Evolutionary conservation across 805 yeast species (phyloP).

Genomic region (Candida michaelii): DNA sequence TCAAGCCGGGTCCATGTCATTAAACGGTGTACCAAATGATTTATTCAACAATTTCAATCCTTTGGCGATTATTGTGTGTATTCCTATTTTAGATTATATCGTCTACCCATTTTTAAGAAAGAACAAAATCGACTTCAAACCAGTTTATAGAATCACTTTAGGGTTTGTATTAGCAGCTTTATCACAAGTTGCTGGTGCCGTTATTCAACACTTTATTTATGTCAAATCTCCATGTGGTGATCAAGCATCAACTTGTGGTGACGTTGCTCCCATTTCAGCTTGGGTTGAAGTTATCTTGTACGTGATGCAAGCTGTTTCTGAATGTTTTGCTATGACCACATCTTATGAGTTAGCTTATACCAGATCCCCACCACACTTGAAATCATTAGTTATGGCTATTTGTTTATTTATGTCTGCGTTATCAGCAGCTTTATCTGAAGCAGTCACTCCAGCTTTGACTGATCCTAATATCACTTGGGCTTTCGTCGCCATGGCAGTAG

Average conservation of each 20-base stretch:
- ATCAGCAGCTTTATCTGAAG: slow-evolving; percentile 48
- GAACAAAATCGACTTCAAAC: slow-evolving; percentile 39
- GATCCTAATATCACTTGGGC: slow-evolving; percentile 45
- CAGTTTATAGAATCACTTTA: slow-evolving; percentile 44
- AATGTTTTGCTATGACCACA: slow-evolving; percentile 52
- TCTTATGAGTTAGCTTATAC: slow-evolving; percentile 57
- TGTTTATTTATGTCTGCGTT: slow-evolving; percentile 45
- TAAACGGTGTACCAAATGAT: slow-evolving; percentile 57
- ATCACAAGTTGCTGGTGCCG: slow-evolving; percentile 51
- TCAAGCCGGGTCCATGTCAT: slow-evolving; percentile 54
- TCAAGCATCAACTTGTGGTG: slow-evolving; percentile 38
- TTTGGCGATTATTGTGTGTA: slow-evolving; percentile 49
- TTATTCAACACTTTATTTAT: slow-evolving; percentile 49
- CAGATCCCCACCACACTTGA: slow-evolving; percentile 49
- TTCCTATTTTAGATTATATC: slow-evolving; percentile 49
- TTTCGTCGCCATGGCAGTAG: slow-evolving; percentile 39
- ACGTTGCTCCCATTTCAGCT: slow-evolving; percentile 15
- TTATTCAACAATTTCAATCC: slow-evolving; percentile 56
- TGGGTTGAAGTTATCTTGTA: slow-evolving; percentile 16
- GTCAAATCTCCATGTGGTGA: slow-evolving; percentile 53
- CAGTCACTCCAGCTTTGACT: slow-evolving; percentile 39
- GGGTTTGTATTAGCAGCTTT: slow-evolving; percentile 49
- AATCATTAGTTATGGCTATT: slow-evolving; percentile 50
- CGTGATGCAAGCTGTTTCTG: slow-evolving; percentile 43
- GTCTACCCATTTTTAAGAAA: slow-evolving; percentile 50